phyloP scores from a whole-genome alignment of 2,329 filamentous ascomycete genomes.

The Teratosphaeriaceae sp. region DNA sequence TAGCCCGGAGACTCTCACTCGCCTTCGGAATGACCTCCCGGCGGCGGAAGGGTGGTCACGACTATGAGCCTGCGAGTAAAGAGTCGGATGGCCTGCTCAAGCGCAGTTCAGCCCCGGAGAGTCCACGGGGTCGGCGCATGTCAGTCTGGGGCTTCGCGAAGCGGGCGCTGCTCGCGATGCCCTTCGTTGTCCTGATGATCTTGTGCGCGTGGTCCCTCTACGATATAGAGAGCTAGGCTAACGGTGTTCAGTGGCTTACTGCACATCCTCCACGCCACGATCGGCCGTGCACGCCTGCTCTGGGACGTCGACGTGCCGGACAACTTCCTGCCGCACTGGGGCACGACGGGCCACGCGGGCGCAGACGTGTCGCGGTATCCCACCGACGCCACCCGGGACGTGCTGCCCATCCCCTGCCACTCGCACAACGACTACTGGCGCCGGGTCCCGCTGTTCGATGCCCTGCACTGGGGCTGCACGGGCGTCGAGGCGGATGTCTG shows the following conservation, averaged over 20 bases:
- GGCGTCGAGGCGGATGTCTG: conserved; percentile 66
- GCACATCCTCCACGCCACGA: conserved; percentile 34
- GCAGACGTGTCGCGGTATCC: conserved; percentile 32
- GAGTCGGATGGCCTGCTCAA: background rate
- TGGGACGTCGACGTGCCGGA: conserved; percentile 28
- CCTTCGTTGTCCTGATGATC: conserved; percentile 1
- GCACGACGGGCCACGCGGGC: conserved; percentile 29
- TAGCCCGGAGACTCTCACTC: background rate
- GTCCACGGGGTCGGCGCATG: background rate
- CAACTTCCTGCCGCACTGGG: conserved; percentile 36
- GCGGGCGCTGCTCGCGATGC: background rate
- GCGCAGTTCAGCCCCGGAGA: background rate
- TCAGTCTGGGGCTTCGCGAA: background rate
- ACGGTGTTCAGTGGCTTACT: conserved; percentile 33
- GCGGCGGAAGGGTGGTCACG: background rate
- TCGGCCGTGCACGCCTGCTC: conserved; percentile 31
- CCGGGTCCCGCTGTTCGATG: conserved; percentile 55
- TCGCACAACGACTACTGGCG: conserved; percentile 69
- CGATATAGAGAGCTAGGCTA: background rate
- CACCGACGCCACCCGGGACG: conserved; percentile 33
- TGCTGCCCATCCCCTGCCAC: conserved; percentile 53
- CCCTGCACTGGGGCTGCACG: conserved; percentile 51
- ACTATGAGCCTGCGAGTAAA: background rate
- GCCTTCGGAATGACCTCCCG: background rate
- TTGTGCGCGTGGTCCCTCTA: conserved; percentile 1